phyloP scores from a whole-genome alignment of 768 basidiomycete species.

The Ramaria rubella region DNA sequence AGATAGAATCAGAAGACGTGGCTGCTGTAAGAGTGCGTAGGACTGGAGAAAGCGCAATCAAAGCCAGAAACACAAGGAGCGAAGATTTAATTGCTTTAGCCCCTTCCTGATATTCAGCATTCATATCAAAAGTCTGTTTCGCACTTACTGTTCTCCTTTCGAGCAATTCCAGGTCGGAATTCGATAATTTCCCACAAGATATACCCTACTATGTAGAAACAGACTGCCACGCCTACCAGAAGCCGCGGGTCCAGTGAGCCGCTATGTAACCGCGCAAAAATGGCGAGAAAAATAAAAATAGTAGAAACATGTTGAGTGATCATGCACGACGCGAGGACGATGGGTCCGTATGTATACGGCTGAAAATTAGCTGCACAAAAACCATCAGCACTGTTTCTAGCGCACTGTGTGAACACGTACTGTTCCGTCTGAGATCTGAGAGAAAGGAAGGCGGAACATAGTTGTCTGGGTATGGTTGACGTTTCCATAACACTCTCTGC shows the following conservation, averaged over 20 bases:
- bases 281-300: slow-evolving; percentile 73
- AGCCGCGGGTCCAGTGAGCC: slow-evolving; percentile 58
- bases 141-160: slow-evolving; percentile 23
- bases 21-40: slow-evolving; percentile 88
- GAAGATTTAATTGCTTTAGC: slow-evolving; percentile 73
- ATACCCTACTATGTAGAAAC: slow-evolving; percentile 56
- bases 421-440: slow-evolving; percentile 68
- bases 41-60: slow-evolving; percentile 88
- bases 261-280: slow-evolving; percentile 69
- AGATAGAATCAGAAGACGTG: slow-evolving; percentile 94
- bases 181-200: slow-evolving; percentile 54
- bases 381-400: neutral
- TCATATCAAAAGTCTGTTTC: neutral
- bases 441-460: slow-evolving; percentile 78
- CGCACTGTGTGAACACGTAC: slow-evolving; percentile 37
- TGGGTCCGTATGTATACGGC: slow-evolving; percentile 68
- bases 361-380: slow-evolving; percentile 60
- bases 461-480: slow-evolving; percentile 74
- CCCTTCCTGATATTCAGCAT: slow-evolving; percentile 34
- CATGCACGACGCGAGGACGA: slow-evolving; percentile 63
- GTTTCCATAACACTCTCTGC: slow-evolving; percentile 77
- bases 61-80: slow-evolving; percentile 78
- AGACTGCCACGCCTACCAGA: slow-evolving; percentile 58
- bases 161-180: slow-evolving; percentile 22
- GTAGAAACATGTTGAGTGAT: slow-evolving; percentile 81